Evolutionary conservation across 225 moss, liverwort and hornwort species (phyloP).

Genomic region (Polytrichum commune): DNA sequence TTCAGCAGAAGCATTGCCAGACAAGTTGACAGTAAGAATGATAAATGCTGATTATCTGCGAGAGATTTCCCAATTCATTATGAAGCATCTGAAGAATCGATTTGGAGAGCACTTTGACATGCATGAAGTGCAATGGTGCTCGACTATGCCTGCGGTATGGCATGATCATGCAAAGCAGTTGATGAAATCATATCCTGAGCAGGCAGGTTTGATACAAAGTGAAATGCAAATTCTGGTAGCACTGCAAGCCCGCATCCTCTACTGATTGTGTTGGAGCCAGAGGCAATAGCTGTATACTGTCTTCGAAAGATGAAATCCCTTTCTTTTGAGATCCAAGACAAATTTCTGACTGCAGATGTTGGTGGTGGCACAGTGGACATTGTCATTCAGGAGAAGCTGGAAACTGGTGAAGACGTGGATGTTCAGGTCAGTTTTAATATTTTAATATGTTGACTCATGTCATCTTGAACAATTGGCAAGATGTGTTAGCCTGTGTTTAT

Average conservation of each 20-base stretch:
- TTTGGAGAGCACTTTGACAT: conserved; percentile 16
- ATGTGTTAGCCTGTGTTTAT: no score
- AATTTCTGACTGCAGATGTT: conserved; percentile 9
- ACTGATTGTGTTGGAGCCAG: conserved; percentile 5
- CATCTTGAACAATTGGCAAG: no score
- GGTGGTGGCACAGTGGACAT: conserved; percentile 12
- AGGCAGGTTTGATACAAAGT: conserved; percentile 26
- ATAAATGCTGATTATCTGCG: conserved; percentile 16
- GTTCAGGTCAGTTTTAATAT: no score
- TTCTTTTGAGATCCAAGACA: not conserved
- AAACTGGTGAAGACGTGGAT: not conserved
- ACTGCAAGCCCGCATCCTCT: conserved; percentile 7
- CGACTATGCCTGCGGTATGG: conserved; percentile 46
- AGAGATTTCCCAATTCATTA: not conserved
- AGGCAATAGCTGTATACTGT: conserved; percentile 3
- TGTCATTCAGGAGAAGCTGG: conserved; percentile 6
- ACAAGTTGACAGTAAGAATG: conserved; percentile 2
- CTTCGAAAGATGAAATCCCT: not conserved
- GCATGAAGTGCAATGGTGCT: conserved; percentile 34
- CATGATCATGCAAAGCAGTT: conserved; percentile 20
- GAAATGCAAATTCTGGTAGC: not conserved
- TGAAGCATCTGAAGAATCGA: not conserved
- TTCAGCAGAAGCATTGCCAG: not conserved
- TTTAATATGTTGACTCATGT: no score
- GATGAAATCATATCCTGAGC: conserved; percentile 1